Percentiles rank a stretch among this genome's conserved stretches.
These are phyloP conservation scores for Sporothrix brasiliensis DNA, from an alignment of 2,329 filamentous ascomycete species.

Conservation along the genomic window DNA sequence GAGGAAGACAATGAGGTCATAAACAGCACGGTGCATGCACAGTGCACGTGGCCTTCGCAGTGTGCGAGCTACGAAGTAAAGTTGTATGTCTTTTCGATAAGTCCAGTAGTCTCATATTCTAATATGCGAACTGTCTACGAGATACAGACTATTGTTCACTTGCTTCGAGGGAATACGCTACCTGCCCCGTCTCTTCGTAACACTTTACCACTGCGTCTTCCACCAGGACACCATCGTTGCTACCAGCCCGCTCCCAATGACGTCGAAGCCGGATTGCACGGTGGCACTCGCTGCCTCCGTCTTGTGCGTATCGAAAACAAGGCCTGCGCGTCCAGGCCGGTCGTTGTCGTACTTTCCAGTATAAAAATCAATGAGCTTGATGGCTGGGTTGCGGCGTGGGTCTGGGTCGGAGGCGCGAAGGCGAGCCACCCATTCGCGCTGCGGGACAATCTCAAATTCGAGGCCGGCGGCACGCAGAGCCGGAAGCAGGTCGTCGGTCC, in stretches of 20 bases:
- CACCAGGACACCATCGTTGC: conserved; percentile 46
- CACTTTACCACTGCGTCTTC: conserved; percentile 38
- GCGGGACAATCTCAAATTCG: conserved; percentile 50
- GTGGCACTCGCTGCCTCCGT: conserved; percentile 43
- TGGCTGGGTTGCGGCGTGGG: conserved; percentile 53
- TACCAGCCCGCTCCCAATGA: conserved; percentile 47
- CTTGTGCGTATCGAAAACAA: conserved; percentile 46
- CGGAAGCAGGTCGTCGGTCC: conserved; percentile 45
- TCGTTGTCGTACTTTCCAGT: conserved; percentile 50
- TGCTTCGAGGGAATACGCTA: background rate
- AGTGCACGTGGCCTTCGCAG: conserved; percentile 18
- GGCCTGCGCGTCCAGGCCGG: conserved; percentile 43
- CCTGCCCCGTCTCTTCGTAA: background rate
- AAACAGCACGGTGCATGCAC: conserved; percentile 16
- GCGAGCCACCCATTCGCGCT: conserved; percentile 49
- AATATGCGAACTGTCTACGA: background rate
- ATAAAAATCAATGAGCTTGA: conserved; percentile 59
- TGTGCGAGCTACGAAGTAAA: background rate
- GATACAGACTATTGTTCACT: background rate
- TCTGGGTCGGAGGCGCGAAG: conserved; percentile 45
- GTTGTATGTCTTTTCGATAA: background rate
- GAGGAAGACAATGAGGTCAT: background rate
- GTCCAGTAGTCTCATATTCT: conserved; percentile 1
- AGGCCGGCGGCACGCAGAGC: conserved; percentile 50
- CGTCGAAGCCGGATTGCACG: conserved; percentile 44